Percentiles rank a stretch among this genome's conserved stretches.
These are phyloP conservation scores for Globisporangium takayamanum DNA, from an alignment of 352 stramenopile genomes.

Conservation along the genomic window DNA sequence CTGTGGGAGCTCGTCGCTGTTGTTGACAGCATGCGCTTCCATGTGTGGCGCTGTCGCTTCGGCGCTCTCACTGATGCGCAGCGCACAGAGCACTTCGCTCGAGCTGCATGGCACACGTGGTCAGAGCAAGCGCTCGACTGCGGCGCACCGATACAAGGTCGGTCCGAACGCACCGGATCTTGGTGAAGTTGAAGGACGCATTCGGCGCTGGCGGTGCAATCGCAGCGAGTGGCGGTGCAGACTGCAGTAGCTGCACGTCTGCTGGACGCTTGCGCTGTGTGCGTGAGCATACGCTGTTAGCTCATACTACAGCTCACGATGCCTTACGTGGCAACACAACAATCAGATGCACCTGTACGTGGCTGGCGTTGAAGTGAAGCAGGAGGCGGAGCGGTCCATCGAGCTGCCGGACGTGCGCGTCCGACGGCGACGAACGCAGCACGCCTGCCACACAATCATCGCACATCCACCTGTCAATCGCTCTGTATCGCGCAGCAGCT, in stretches of 20 bases:
- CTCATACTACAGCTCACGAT: background rate
- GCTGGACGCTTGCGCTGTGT: conserved; percentile 37
- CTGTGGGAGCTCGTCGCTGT: background rate
- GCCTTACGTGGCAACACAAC: too few species aligned
- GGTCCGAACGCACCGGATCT: conserved; percentile 30
- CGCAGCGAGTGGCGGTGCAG: background rate
- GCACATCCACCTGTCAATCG: background rate
- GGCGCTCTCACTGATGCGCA: conserved; percentile 19
- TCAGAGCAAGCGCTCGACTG: background rate
- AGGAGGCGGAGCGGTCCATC: conserved; percentile 26
- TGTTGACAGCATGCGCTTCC: background rate
- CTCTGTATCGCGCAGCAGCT: background rate
- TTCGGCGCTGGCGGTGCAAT: background rate
- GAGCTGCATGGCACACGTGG: conserved; percentile 14
- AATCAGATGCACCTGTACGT: conserved; percentile 22
- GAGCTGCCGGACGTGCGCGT: conserved; percentile 28
- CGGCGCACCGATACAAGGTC: background rate
- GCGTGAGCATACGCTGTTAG: background rate
- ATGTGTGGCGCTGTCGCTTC: background rate
- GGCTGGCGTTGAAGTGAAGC: conserved; percentile 38
- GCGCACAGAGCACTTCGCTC: conserved; percentile 37
- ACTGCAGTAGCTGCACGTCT: conserved; percentile 21
- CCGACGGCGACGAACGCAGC: conserved; percentile 28
- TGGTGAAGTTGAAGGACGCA: conserved; percentile 53
- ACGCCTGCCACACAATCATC: conserved; percentile 19